phyloP scores from a whole-genome alignment of 345 rosid species.

The Pseudoturritis turrita region DNA sequence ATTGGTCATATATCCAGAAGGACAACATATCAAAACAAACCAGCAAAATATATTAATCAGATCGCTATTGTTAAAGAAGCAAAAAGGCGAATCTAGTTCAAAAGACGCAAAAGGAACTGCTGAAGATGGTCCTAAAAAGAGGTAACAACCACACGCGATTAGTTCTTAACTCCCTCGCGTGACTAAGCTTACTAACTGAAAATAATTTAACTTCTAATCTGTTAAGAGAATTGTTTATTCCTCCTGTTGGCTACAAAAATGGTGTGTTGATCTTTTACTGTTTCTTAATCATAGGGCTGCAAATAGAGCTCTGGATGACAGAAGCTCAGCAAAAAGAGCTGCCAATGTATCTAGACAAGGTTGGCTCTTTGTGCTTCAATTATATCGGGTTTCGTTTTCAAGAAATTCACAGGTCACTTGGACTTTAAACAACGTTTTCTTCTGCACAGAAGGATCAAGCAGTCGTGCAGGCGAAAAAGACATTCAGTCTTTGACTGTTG shows the following conservation, averaged over 20 bases:
- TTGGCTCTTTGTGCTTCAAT: conserved; percentile 1
- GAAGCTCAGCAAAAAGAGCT: conserved; percentile 61
- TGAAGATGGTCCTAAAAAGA: conserved; percentile 68
- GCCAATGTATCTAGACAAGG: conserved; percentile 54
- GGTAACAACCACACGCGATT: conserved; percentile 32
- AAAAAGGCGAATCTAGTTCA: conserved; percentile 54
- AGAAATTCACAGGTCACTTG: background rate
- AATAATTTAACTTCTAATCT: background rate
- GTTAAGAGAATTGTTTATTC: background rate
- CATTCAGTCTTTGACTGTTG: conserved; percentile 68
- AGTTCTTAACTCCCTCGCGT: background rate
- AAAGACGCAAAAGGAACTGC: conserved; percentile 52
- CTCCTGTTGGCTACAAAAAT: background rate
- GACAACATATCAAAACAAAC: conserved; percentile 76
- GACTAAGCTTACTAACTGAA: background rate
- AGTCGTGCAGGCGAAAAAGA: conserved; percentile 57
- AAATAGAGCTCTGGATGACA: conserved; percentile 59
- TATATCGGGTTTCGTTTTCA: background rate
- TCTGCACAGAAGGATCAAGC: conserved; percentile 55
- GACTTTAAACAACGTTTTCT: background rate
- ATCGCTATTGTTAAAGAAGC: conserved; percentile 73
- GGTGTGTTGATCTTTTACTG: background rate
- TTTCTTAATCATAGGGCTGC: conserved; percentile 43
- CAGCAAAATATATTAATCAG: conserved; percentile 88
- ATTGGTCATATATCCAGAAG: conserved; percentile 40